These are phyloP conservation scores for Malus orientalis DNA, from an alignment of 306 rosid genomes.

Conservation along the genomic window DNA sequence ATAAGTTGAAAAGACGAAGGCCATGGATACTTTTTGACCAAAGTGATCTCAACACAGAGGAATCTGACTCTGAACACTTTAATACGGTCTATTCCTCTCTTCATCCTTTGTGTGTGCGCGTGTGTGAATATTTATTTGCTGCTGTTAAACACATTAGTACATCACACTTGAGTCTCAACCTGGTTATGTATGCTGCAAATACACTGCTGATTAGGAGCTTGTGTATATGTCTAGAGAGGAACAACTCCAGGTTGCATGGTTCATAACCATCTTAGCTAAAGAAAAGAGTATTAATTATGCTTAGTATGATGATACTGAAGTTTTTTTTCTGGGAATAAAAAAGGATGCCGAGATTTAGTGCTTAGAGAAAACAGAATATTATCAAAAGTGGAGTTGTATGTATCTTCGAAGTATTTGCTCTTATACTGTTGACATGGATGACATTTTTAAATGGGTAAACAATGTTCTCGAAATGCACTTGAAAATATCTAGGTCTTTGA, in stretches of 20 bases:
- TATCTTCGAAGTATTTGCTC: neutral
- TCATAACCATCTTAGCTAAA: neutral
- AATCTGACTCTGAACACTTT: conserved; percentile 30
- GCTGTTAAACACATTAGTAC: neutral
- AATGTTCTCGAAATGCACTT: neutral
- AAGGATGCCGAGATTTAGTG: neutral
- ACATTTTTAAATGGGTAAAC: neutral
- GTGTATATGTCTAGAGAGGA: conserved; percentile 9
- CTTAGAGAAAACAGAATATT: neutral
- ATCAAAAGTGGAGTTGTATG: neutral
- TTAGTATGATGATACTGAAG: neutral
- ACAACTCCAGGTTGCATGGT: neutral
- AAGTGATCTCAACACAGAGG: conserved; percentile 27
- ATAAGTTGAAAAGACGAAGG: conserved; percentile 19
- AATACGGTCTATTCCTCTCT: conserved; percentile 28
- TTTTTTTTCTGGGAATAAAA: neutral
- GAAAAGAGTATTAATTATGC: neutral
- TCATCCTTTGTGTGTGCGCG: neutral
- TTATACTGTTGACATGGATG: neutral
- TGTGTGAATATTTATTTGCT: neutral
- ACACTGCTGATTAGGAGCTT: neutral
- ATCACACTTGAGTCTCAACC: neutral
- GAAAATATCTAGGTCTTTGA: neutral
- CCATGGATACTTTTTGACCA: conserved; percentile 55
- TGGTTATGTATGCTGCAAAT: neutral